Evolutionary conservation across 306 rosid genomes (phyloP).

Genomic region (Sesbania bispinosa): DNA sequence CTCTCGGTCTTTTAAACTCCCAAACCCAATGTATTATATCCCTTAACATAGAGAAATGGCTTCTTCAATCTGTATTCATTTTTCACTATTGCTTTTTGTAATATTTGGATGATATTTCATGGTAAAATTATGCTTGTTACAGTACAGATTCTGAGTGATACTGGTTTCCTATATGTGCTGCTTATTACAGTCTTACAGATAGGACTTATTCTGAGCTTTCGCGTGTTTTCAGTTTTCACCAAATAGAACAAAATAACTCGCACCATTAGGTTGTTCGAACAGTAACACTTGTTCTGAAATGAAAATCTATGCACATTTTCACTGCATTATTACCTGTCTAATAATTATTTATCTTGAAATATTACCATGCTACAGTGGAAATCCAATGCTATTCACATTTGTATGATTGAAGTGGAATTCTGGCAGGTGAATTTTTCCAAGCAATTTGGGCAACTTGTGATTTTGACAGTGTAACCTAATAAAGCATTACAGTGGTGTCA

Average conservation of each 20-base stretch:
- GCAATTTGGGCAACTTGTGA: slow-evolving; percentile 14
- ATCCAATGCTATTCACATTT: background rate
- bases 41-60: slow-evolving; percentile 20
- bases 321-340: background rate
- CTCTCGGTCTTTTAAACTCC: slow-evolving; percentile 74
- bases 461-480: background rate
- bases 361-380: background rate
- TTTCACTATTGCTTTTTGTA: background rate
- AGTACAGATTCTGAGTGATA: background rate
- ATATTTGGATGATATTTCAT: background rate
- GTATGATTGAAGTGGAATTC: background rate
- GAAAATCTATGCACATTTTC: background rate
- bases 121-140: background rate
- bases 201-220: background rate
- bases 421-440: background rate
- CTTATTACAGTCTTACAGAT: background rate
- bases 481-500: background rate
- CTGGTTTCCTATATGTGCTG: background rate
- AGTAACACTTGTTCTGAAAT: background rate
- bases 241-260: background rate
- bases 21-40: slow-evolving; percentile 86
- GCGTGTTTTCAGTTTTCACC: slow-evolving; percentile 3
- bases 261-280: background rate
- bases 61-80: slow-evolving; percentile 24
- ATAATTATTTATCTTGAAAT: background rate